A percentile compares a stretch with the other conserved stretches of the same genome.
phyloP scores from a whole-genome alignment of 495 filamentous ascomycete genomes.

The Massariosphaeria phaeospora region DNA sequence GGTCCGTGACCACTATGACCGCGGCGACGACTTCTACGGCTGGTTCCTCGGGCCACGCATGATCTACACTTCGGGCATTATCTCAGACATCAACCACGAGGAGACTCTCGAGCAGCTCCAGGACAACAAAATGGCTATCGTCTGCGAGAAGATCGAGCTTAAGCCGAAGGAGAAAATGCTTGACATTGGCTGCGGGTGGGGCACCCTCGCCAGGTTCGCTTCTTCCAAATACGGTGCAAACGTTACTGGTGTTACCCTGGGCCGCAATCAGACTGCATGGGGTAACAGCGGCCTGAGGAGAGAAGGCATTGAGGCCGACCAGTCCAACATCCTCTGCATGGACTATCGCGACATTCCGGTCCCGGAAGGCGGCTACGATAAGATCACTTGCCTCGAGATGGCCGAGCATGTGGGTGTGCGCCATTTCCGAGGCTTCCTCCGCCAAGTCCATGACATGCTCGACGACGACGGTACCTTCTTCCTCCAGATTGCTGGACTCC shows the following conservation, averaged over 20 bases:
- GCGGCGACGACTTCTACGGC: slow-evolving; percentile 81
- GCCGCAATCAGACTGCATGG: slow-evolving; percentile 80
- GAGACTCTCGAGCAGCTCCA: slow-evolving; percentile 80
- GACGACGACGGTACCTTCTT: slow-evolving; percentile 82
- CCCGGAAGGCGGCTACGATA: slow-evolving; percentile 64
- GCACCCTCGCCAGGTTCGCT: slow-evolving; percentile 75
- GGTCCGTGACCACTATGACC: slow-evolving; percentile 81
- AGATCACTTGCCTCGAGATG: slow-evolving; percentile 89
- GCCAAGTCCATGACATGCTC: slow-evolving; percentile 77
- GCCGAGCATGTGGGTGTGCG: slow-evolving; percentile 84
- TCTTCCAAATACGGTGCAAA: slow-evolving; percentile 72
- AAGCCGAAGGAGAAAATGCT: slow-evolving; percentile 66
- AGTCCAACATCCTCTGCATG: slow-evolving; percentile 73
- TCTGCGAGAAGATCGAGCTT: slow-evolving; percentile 79
- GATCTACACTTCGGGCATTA: slow-evolving; percentile 83
- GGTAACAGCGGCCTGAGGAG: slow-evolving; percentile 69
- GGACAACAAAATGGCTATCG: slow-evolving; percentile 81
- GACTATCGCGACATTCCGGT: slow-evolving; percentile 79
- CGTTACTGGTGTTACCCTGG: slow-evolving; percentile 74
- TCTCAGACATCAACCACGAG: slow-evolving; percentile 68
- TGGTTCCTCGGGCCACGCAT: slow-evolving; percentile 89
- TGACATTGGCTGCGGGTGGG: slow-evolving; percentile 86
- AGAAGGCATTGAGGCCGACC: slow-evolving; percentile 61
- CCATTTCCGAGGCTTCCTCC: slow-evolving; percentile 62
- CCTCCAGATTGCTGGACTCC: slow-evolving; percentile 75